Evolutionary conservation across 176 grass and related monocot genomes (phyloP).

Genomic region (Saccharum officinarum): DNA sequence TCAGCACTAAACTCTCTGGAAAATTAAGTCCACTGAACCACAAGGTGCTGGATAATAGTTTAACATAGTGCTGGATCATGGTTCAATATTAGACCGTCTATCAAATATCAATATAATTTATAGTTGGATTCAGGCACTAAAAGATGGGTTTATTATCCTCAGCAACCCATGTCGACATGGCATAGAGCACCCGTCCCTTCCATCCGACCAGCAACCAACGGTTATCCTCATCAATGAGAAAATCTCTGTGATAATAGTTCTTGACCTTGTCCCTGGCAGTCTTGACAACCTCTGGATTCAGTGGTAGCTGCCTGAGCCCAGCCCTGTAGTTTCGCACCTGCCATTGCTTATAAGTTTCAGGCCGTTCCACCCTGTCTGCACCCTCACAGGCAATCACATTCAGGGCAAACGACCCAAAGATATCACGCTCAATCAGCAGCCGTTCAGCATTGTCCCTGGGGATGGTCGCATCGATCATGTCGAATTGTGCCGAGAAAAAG

Average conservation of each 20-base stretch:
- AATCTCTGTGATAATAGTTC: not conserved
- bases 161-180: slow-evolving; percentile 17
- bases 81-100: no score
- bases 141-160: not conserved
- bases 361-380: slow-evolving; percentile 14
- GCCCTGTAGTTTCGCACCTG: not conserved
- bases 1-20: not conserved
- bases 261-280: not conserved
- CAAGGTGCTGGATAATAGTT: not conserved
- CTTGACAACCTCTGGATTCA: not conserved
- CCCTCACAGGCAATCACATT: slow-evolving; percentile 19
- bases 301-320: not conserved
- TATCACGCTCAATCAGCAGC: not conserved
- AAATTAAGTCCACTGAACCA: slow-evolving; percentile 10
- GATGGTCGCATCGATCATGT: not conserved
- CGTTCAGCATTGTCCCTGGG: not conserved
- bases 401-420: not conserved
- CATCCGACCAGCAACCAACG: slow-evolving; percentile 1
- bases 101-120: slow-evolving; percentile 1
- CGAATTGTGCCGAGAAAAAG: not conserved
- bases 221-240: not conserved
- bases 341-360: slow-evolving; percentile 22
- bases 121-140: not conserved
- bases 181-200: not conserved
- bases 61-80: not conserved